These are phyloP conservation scores for Endoconidiophora polonica DNA, from an alignment of 2,329 filamentous ascomycete genomes.

Conservation along the genomic window DNA sequence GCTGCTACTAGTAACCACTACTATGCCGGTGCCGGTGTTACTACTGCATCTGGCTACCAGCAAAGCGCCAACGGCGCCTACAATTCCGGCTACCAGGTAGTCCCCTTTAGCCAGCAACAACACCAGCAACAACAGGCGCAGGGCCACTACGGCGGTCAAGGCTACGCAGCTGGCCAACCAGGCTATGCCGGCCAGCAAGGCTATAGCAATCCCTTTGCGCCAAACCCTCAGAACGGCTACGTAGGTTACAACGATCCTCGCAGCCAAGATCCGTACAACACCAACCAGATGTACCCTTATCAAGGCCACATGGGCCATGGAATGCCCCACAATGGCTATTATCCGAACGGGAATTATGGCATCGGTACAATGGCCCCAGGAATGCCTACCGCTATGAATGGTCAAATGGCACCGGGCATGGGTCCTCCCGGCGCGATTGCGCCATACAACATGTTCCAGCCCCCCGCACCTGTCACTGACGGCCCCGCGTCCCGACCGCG, in stretches of 20 bases:
- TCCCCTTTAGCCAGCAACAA: constrained; percentile 25
- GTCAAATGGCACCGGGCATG: neutral
- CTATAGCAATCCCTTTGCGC: neutral
- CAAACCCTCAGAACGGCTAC: constrained; percentile 15
- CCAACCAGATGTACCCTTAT: neutral
- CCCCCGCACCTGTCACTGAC: constrained; percentile 28
- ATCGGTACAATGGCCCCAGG: neutral
- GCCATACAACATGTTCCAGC: constrained; percentile 17
- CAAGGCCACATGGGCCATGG: constrained; percentile 3
- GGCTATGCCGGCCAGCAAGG: neutral
- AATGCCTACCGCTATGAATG: neutral
- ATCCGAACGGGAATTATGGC: neutral
- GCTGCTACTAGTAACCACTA: constrained; percentile 13
- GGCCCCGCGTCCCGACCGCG: constrained; percentile 22
- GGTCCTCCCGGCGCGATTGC: constrained; percentile 6
- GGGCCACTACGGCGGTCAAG: neutral
- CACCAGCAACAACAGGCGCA: constrained; percentile 8
- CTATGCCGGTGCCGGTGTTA: constrained; percentile 1
- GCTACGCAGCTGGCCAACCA: neutral
- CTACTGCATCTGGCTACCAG: constrained; percentile 17
- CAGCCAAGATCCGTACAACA: neutral
- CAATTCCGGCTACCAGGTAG: constrained; percentile 24
- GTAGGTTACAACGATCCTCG: constrained; percentile 13
- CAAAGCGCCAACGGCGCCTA: constrained; percentile 25
- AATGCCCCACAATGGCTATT: neutral